Evolutionary conservation across 768 basidiomycete genomes (phyloP).

Genomic region (Boletus eberwhitei): DNA sequence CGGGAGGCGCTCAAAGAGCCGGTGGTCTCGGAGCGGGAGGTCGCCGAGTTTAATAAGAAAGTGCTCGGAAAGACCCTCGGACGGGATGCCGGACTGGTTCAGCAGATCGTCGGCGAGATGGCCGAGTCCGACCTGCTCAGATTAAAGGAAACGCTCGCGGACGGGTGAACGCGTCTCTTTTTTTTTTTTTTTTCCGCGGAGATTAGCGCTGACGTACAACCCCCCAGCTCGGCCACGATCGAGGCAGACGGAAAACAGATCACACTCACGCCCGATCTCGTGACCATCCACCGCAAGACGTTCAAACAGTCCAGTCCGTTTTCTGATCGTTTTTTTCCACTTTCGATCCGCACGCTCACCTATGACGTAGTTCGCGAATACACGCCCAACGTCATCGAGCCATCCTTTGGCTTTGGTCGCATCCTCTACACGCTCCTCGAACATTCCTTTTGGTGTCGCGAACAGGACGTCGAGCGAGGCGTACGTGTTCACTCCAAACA

Average conservation of each 20-base stretch:
- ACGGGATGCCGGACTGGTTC: conserved; percentile 67
- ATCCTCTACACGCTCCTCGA: conserved; percentile 93
- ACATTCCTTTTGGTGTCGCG: conserved; percentile 94
- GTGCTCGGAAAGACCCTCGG: conserved; percentile 85
- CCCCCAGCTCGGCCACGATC: conserved; percentile 51
- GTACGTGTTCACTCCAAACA: conserved; percentile 43
- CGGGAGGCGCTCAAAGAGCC: conserved; percentile 84
- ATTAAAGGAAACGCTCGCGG: conserved; percentile 66
- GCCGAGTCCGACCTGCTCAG: conserved; percentile 60
- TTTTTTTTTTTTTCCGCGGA: neutral
- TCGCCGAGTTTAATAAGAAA: conserved; percentile 85
- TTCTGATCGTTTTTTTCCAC: neutral
- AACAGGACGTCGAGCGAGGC: conserved; percentile 85
- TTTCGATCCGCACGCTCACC: conserved; percentile 13
- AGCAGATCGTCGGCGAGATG: conserved; percentile 62
- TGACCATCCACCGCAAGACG: conserved; percentile 79
- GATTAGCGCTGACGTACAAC: neutral
- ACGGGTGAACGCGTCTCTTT: conserved; percentile 70
- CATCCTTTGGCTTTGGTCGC: conserved; percentile 96
- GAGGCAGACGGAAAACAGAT: conserved; percentile 63
- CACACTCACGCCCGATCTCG: conserved; percentile 64
- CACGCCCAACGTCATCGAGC: conserved; percentile 97
- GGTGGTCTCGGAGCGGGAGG: conserved; percentile 74
- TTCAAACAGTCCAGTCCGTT: conserved; percentile 81
- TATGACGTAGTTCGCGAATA: conserved; percentile 78